phyloP scores from a whole-genome alignment of 345 rosid genomes.

The Lenwebbia sp. region DNA sequence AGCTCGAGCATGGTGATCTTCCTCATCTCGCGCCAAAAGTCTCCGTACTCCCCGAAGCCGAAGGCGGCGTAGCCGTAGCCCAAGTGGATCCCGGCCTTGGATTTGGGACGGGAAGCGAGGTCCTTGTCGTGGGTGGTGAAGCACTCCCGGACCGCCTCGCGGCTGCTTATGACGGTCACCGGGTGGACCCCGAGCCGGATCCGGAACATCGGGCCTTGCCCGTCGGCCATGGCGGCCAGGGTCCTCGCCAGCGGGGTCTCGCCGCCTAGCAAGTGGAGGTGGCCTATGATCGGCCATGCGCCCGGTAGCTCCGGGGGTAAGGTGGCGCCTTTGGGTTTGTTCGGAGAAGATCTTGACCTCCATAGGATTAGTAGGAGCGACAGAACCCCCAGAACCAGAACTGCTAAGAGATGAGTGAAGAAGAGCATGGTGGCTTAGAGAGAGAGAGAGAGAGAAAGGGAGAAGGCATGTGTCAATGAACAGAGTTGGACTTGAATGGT shows the following conservation, averaged over 20 bases:
- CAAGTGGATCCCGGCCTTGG: constrained; percentile 37
- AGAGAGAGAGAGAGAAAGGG: neutral
- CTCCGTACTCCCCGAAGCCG: constrained; percentile 44
- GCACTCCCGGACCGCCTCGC: constrained; percentile 33
- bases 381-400: neutral
- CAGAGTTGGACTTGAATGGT: neutral
- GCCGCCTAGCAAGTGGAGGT: constrained; percentile 36
- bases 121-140: constrained; percentile 40
- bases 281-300: constrained; percentile 57
- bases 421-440: neutral
- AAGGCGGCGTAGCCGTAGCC: constrained; percentile 48
- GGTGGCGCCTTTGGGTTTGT: neutral
- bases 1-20: constrained; percentile 45
- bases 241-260: constrained; percentile 20
- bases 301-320: constrained; percentile 37
- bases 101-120: constrained; percentile 41
- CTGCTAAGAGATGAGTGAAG: neutral
- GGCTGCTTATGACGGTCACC: constrained; percentile 29
- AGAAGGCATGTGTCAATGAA: neutral
- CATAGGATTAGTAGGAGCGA: neutral
- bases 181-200: constrained; percentile 36
- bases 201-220: constrained; percentile 39
- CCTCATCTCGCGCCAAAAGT: constrained; percentile 58
- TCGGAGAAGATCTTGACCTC: neutral
- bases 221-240: constrained; percentile 39